phyloP scores from a whole-genome alignment of 805 yeast species.

The Wickerhamomyces subpelliculosus region DNA sequence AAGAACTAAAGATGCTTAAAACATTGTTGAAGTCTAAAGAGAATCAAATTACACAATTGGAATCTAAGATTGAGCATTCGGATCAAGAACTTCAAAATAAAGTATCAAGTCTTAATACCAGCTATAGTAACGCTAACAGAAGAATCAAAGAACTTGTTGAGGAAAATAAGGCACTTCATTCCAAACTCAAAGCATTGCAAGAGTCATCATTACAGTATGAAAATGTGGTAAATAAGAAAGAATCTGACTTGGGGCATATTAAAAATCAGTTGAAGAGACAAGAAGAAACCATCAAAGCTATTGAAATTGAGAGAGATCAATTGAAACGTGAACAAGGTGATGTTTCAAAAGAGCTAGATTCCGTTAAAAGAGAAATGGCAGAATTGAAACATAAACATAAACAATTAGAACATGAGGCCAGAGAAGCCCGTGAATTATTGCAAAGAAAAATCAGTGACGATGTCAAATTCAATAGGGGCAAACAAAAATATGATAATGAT shows the following conservation, averaged over 20 bases:
- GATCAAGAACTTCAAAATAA: conserved; percentile 29
- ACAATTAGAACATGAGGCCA: conserved; percentile 39
- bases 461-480: conserved; percentile 37
- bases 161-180: conserved; percentile 38
- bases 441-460: conserved; percentile 38
- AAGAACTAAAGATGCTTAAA: conserved; percentile 26
- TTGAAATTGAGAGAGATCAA: conserved; percentile 25
- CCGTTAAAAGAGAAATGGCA: conserved; percentile 20
- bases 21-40: conserved; percentile 26
- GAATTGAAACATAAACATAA: conserved; percentile 21
- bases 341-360: conserved; percentile 21
- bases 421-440: conserved; percentile 33
- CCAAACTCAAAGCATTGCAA: conserved; percentile 31
- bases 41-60: conserved; percentile 23
- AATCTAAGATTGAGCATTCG: conserved; percentile 23
- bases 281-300: conserved; percentile 18
- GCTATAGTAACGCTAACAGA: conserved; percentile 27
- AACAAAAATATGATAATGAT: conserved; percentile 34
- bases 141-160: conserved; percentile 30
- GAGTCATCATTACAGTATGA: conserved; percentile 29
- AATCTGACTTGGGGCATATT: conserved; percentile 25
- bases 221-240: conserved; percentile 28
- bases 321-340: conserved; percentile 22
- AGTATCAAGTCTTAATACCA: conserved; percentile 25
- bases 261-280: conserved; percentile 21